Conservation (phyloP, 331 rosid genomes). For the Malus hybrid region DNA sequence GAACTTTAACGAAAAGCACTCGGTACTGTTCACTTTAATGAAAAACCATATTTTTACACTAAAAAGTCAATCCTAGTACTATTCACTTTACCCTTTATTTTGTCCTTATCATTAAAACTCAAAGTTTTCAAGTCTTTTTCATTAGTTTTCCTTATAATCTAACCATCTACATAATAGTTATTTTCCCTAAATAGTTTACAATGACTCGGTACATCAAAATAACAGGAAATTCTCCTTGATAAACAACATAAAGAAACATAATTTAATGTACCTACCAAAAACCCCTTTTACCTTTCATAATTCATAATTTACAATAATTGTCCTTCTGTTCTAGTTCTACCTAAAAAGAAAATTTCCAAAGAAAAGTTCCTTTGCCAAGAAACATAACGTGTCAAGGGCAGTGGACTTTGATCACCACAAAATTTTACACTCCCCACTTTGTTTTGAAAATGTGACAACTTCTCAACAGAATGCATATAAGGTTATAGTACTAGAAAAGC, state of each 20-base stretch:
- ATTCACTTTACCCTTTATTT: too few species aligned
- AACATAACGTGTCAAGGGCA: background rate
- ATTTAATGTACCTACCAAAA: background rate
- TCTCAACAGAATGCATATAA: background rate
- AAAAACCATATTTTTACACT: too few species aligned
- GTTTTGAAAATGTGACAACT: background rate
- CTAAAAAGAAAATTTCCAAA: background rate
- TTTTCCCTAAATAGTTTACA: background rate
- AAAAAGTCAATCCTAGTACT: too few species aligned
- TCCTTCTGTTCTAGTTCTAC: background rate
- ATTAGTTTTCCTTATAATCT: too few species aligned
- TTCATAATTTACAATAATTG: background rate
- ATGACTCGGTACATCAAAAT: background rate
- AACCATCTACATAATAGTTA: background rate
- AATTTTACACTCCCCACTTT: background rate
- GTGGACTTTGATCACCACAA: background rate
- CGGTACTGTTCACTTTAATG: too few species aligned
- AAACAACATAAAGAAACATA: background rate
- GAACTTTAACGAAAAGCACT: too few species aligned
- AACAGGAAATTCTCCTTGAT: background rate
- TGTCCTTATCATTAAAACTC: too few species aligned
- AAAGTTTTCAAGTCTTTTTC: too few species aligned
- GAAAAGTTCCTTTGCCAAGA: background rate
- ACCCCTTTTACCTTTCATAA: background rate
- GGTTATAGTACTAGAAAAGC: background rate